Evolutionary conservation across 441 rosid species (phyloP).

Genomic region (Geranium incanum): DNA sequence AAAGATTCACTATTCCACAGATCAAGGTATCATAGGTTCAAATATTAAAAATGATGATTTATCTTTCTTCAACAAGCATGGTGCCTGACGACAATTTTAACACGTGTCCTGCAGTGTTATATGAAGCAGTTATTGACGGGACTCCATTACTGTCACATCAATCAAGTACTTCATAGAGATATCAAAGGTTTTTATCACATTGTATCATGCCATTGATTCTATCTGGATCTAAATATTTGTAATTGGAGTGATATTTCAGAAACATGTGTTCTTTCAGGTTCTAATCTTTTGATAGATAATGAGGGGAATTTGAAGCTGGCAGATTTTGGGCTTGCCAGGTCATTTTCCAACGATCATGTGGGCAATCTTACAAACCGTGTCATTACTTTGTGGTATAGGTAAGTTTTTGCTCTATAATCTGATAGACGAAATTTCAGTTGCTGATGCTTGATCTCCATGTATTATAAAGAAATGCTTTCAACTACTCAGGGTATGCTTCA

Average conservation of each 20-base stretch:
- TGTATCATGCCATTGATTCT: neutral
- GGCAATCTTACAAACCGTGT: slow-evolving; percentile 85
- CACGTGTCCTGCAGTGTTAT: slow-evolving; percentile 51
- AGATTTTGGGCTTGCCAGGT: slow-evolving; percentile 94
- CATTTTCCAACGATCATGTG: slow-evolving; percentile 59
- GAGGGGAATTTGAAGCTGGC: slow-evolving; percentile 93
- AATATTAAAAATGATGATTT: neutral
- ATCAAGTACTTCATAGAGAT: slow-evolving; percentile 92
- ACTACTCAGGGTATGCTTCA: too few relatives aligned
- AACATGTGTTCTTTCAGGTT: slow-evolving; percentile 29
- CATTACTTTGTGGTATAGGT: slow-evolving; percentile 96
- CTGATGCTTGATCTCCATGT: neutral
- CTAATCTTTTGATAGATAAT: slow-evolving; percentile 90
- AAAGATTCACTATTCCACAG: slow-evolving; percentile 75
- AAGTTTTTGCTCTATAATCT: slow-evolving; percentile 14
- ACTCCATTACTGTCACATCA: slow-evolving; percentile 86
- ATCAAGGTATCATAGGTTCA: slow-evolving; percentile 33
- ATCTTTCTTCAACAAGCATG: neutral
- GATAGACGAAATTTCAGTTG: neutral
- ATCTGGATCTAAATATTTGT: slow-evolving; percentile 3
- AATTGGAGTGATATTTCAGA: neutral
- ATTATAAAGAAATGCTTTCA: neutral
- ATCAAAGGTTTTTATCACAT: slow-evolving; percentile 45
- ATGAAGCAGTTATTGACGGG: slow-evolving; percentile 93
- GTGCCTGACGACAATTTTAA: neutral